Conservation (phyloP, 768 basidiomycete genomes). For the Boletus rubroflammeus region DNA sequence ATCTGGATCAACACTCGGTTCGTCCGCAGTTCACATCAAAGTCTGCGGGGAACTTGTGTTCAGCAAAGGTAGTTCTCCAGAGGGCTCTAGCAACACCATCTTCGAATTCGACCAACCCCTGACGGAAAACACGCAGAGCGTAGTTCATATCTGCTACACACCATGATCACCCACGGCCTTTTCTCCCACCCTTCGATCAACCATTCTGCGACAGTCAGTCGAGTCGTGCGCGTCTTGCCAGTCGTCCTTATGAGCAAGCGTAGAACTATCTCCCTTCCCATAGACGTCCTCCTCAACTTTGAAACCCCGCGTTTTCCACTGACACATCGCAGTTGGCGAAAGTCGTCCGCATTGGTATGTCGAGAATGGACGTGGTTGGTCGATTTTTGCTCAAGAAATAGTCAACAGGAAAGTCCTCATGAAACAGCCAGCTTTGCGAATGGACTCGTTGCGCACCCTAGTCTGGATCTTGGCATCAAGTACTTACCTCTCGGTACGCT, state of each 20-base stretch:
- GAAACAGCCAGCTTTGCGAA: slow-evolving; percentile 4
- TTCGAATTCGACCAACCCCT: slow-evolving; percentile 8
- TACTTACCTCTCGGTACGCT: slow-evolving; percentile 4
- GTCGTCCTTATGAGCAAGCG: neutral
- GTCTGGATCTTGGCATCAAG: slow-evolving; percentile 5
- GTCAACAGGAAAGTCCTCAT: neutral
- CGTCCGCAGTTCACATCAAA: neutral
- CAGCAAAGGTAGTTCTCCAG: neutral
- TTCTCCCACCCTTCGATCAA: neutral
- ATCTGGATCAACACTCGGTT: neutral
- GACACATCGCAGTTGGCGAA: neutral
- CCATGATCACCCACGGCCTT: neutral
- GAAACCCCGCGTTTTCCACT: neutral
- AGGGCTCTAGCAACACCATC: neutral
- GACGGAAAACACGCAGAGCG: slow-evolving; percentile 9
- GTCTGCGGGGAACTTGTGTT: slow-evolving; percentile 4
- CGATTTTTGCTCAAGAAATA: slow-evolving; percentile 3
- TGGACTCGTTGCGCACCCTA: neutral
- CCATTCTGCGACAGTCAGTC: neutral
- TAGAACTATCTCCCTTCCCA: slow-evolving; percentile 1
- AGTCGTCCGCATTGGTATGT: slow-evolving; percentile 8
- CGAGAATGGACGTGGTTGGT: slow-evolving; percentile 8
- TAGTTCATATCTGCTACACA: slow-evolving; percentile 3
- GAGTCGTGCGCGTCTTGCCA: slow-evolving; percentile 2
- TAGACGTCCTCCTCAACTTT: slow-evolving; percentile 9